These are phyloP conservation scores for Penicillium sp. DNA, from an alignment of 2,329 filamentous ascomycete genomes.

Conservation along the genomic window DNA sequence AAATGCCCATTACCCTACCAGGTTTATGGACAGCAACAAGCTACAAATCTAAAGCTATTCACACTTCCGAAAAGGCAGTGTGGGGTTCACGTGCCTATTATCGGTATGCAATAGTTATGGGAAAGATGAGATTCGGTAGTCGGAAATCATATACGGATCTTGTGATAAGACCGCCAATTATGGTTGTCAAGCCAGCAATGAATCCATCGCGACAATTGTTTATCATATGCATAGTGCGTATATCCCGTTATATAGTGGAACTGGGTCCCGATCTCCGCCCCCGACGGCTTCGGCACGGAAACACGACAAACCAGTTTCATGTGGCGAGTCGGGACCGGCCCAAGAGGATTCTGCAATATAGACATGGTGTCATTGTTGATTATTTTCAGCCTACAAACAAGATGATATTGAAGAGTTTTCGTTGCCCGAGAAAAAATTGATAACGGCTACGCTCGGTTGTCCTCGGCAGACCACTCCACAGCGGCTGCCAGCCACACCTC, in stretches of 20 bases:
- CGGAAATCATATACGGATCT: too few species aligned
- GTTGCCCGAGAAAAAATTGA: constrained; percentile 6
- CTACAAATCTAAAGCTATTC: too few species aligned
- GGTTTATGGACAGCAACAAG: too few species aligned
- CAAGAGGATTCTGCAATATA: not conserved
- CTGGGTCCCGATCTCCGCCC: not conserved
- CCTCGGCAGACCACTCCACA: not conserved
- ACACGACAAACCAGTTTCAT: not conserved
- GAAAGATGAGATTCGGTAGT: too few species aligned
- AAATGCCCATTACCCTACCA: too few species aligned
- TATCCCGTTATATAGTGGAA: not conserved
- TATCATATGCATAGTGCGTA: not conserved
- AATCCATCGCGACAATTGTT: not conserved
- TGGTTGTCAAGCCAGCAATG: not conserved
- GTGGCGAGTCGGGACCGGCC: not conserved
- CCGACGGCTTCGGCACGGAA: constrained; percentile 4
- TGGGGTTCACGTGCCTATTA: too few species aligned
- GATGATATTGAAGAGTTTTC: not conserved
- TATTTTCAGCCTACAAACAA: not conserved
- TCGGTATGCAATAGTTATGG: too few species aligned
- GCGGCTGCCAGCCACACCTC: constrained; percentile 5
- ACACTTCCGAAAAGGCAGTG: too few species aligned
- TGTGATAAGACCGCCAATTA: too few species aligned
- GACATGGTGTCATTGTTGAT: not conserved
- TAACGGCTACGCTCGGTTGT: constrained; percentile 14